Evolutionary conservation across 306 rosid species (phyloP).

Genomic region (Vigna unguiculata): DNA sequence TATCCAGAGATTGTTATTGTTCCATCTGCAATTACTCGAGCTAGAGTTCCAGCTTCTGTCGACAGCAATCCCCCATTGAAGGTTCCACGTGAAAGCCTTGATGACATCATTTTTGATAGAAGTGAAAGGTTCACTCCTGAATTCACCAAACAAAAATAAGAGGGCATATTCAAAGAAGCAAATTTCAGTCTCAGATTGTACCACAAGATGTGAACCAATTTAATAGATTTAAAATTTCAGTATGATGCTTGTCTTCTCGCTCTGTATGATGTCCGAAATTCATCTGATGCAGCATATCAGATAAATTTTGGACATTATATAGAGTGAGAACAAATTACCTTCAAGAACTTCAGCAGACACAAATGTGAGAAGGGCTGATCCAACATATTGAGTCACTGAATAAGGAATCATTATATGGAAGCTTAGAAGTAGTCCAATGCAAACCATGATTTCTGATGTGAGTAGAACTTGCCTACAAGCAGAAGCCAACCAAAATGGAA

Average conservation of each 20-base stretch:
- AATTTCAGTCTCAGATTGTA: slow-evolving; percentile 8
- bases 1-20: slow-evolving; percentile 81
- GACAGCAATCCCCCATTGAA: slow-evolving; percentile 84
- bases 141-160: slow-evolving; percentile 25
- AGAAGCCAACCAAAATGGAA: slow-evolving; percentile 37
- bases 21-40: slow-evolving; percentile 89
- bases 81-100: slow-evolving; percentile 86
- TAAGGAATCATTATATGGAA: slow-evolving; percentile 70
- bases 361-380: slow-evolving; percentile 85
- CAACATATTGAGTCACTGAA: slow-evolving; percentile 74
- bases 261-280: too few relatives aligned
- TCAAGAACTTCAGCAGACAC: slow-evolving; percentile 89
- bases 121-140: slow-evolving; percentile 89
- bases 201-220: slow-evolving; percentile 2
- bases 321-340: slow-evolving; percentile 77
- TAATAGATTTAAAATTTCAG: slow-evolving; percentile 30
- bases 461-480: slow-evolving; percentile 77
- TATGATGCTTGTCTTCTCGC: too few relatives aligned
- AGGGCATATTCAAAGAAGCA: slow-evolving; percentile 21
- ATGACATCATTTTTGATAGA: slow-evolving; percentile 82
- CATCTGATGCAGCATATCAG: too few relatives aligned
- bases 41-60: slow-evolving; percentile 90
- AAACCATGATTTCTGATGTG: slow-evolving; percentile 82
- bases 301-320: too few relatives aligned
- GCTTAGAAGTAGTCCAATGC: slow-evolving; percentile 79